Conservation (phyloP, 2,329 filamentous ascomycete species). For the Aurifilum marmelostoma region DNA sequence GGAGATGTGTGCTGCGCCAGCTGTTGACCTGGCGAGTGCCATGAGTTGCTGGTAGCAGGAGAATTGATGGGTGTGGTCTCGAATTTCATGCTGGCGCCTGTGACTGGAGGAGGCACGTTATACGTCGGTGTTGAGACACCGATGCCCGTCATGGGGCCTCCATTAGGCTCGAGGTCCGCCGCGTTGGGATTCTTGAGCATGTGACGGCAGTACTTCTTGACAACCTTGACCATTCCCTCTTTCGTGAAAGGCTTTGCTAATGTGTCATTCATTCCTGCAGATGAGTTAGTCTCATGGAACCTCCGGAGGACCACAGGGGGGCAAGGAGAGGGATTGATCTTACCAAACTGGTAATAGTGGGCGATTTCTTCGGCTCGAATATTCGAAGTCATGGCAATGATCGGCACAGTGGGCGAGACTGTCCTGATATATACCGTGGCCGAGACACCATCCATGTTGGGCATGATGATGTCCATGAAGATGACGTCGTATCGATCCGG, state of each 20-base stretch:
- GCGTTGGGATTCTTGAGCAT: conserved; percentile 68
- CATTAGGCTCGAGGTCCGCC: conserved; percentile 45
- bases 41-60: conserved; percentile 51
- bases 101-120: conserved; percentile 39
- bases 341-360: conserved; percentile 96
- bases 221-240: conserved; percentile 79
- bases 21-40: conserved; percentile 54
- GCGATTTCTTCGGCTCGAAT: conserved; percentile 96
- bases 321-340: conserved; percentile 39
- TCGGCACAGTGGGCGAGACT: conserved; percentile 78
- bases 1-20: conserved; percentile 57
- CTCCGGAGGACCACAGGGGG: conserved; percentile 18
- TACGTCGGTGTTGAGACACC: conserved; percentile 31
- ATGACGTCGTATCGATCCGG: conserved; percentile 65
- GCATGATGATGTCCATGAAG: conserved; percentile 97
- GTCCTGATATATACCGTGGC: conserved; percentile 92
- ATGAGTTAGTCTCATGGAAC: conserved; percentile 1
- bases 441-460: conserved; percentile 90
- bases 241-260: conserved; percentile 95
- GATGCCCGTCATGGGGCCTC: conserved; percentile 32
- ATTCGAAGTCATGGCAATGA: conserved; percentile 98
- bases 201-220: conserved; percentile 89
- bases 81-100: conserved; percentile 50
- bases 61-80: conserved; percentile 60
- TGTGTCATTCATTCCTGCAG: conserved; percentile 91